Evolutionary conservation across 805 yeast species (phyloP).

Genomic region (Yamadazyma tumulicola): DNA sequence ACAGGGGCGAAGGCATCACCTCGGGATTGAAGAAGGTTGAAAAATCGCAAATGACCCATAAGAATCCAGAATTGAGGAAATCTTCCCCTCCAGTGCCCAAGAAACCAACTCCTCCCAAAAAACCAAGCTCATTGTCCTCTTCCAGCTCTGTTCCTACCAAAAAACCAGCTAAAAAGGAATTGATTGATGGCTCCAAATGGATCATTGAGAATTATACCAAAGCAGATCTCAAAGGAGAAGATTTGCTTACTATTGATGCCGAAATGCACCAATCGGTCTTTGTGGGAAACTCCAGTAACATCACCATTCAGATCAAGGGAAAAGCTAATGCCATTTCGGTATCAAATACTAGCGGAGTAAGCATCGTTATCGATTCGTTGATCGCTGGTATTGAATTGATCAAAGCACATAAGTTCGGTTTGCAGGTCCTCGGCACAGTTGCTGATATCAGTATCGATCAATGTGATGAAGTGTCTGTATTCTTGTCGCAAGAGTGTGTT

Average conservation of each 20-base stretch:
- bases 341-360: conserved; percentile 67
- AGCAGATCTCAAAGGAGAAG: conserved; percentile 39
- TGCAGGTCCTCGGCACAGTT: conserved; percentile 78
- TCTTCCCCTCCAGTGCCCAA: conserved; percentile 41
- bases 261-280: conserved; percentile 85
- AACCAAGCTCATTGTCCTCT: conserved; percentile 59
- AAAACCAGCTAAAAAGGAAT: conserved; percentile 54
- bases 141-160: conserved; percentile 35
- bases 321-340: conserved; percentile 87
- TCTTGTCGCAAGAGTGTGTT: conserved; percentile 68
- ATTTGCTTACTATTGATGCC: conserved; percentile 67
- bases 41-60: conserved; percentile 89
- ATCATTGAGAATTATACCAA: conserved; percentile 73
- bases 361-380: conserved; percentile 76
- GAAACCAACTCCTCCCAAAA: conserved; percentile 79
- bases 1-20: conserved; percentile 81
- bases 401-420: conserved; percentile 73
- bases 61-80: conserved; percentile 78
- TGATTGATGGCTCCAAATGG: conserved; percentile 84
- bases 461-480: conserved; percentile 80
- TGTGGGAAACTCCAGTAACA: conserved; percentile 73
- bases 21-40: conserved; percentile 88
- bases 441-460: conserved; percentile 88
- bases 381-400: conserved; percentile 87
- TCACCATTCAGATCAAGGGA: conserved; percentile 80